Evolutionary conservation across 1,284 basidiomycete genomes (phyloP).

Genomic region (Cutaneotrichosporon mucoides): DNA sequence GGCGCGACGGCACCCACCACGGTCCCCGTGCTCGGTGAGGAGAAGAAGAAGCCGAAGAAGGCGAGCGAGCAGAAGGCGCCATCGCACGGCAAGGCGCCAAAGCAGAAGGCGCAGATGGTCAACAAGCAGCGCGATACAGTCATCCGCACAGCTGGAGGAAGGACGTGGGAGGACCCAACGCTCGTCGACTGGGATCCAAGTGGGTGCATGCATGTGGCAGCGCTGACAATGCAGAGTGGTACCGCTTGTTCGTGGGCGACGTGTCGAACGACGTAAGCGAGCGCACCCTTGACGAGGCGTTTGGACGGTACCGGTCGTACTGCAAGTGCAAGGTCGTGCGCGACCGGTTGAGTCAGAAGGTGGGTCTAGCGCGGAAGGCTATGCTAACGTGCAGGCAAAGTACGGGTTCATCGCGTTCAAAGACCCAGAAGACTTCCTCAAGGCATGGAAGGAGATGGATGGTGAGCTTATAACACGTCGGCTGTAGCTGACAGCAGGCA

Average conservation of each 20-base stretch:
- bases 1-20: conserved; percentile 1
- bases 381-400: conserved; percentile 63
- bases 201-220: conserved; percentile 52
- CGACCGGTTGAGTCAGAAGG: conserved; percentile 85
- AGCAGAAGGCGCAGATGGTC: conserved; percentile 5
- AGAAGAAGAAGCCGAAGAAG: conserved; percentile 25
- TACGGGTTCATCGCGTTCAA: conserved; percentile 97
- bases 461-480: conserved; percentile 55
- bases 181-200: conserved; percentile 96
- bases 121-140: conserved; percentile 64
- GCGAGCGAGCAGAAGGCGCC: conserved; percentile 11
- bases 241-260: conserved; percentile 95
- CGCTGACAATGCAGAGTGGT: conserved; percentile 67
- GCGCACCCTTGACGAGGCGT: conserved; percentile 84
- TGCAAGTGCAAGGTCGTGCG: conserved; percentile 91
- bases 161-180: conserved; percentile 97
- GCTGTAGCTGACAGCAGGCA: conserved; percentile 57
- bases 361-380: conserved; percentile 33
- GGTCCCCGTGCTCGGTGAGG: conserved; percentile 25
- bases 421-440: conserved; percentile 96
- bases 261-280: conserved; percentile 98
- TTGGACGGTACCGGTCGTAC: conserved; percentile 87
- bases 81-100: conserved; percentile 5
- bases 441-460: conserved; percentile 99
- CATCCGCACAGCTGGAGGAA: conserved; percentile 87